phyloP scores from a whole-genome alignment of 2,329 filamentous ascomycete species.

The Phialocephala subalpina region DNA sequence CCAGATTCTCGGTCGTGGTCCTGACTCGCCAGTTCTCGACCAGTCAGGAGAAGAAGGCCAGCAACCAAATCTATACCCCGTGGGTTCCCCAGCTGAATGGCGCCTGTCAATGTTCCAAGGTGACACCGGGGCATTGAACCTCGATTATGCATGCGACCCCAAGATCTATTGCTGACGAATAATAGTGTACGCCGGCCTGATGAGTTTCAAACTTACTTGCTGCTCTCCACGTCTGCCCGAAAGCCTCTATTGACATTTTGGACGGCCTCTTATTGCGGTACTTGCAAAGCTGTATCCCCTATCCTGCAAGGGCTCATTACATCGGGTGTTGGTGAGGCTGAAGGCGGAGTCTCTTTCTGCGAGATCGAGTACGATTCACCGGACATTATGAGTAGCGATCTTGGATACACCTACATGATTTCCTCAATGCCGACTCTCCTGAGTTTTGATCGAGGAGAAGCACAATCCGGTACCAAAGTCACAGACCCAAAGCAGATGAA shows the following conservation, averaged over 20 bases:
- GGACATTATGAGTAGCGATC: conserved; percentile 58
- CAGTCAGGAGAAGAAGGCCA: conserved; percentile 37
- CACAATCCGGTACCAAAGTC: conserved; percentile 57
- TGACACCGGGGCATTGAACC: no score
- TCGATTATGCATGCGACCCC: not conserved
- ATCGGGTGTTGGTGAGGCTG: conserved; percentile 55
- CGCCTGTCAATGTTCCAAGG: not conserved
- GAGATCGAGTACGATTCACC: conserved; percentile 64
- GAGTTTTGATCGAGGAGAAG: conserved; percentile 63
- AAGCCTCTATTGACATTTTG: conserved; percentile 67
- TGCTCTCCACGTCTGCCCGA: conserved; percentile 61
- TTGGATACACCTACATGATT: conserved; percentile 65
- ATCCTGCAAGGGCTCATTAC: conserved; percentile 57
- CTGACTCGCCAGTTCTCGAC: conserved; percentile 31
- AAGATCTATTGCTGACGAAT: conserved; percentile 13
- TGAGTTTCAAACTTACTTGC: conserved; percentile 62
- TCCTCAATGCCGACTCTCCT: conserved; percentile 64
- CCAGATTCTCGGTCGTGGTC: not conserved
- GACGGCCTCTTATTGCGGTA: conserved; percentile 65
- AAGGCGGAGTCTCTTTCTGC: conserved; percentile 63
- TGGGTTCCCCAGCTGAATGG: conserved; percentile 40
- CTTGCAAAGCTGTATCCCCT: conserved; percentile 59
- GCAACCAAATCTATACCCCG: conserved; percentile 52
- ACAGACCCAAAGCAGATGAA: conserved; percentile 57
- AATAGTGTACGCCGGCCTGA: conserved; percentile 61